Evolutionary conservation across 1,284 basidiomycete species (phyloP).

Genomic region (Apiotrichum sp.): DNA sequence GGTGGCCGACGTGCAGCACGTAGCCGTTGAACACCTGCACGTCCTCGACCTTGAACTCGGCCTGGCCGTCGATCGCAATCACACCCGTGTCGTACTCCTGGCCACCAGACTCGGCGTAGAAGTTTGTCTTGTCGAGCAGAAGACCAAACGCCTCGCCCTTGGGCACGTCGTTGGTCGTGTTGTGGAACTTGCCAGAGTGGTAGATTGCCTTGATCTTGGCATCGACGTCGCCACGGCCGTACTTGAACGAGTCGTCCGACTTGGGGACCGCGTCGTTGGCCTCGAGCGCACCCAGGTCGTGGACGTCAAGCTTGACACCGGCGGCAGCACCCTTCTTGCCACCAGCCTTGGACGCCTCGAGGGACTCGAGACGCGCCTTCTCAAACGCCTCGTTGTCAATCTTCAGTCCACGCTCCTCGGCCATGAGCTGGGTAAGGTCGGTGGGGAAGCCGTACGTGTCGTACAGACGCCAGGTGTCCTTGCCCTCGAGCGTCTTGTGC

Average conservation of each 20-base stretch:
- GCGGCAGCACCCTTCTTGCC: slow-evolving; percentile 63
- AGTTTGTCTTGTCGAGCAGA: slow-evolving; percentile 88
- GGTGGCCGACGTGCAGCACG: slow-evolving; percentile 79
- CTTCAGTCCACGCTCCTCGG: slow-evolving; percentile 79
- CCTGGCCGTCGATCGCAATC: slow-evolving; percentile 83
- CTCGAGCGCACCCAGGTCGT: slow-evolving; percentile 85
- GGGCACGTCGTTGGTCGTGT: slow-evolving; percentile 62
- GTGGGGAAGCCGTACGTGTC: slow-evolving; percentile 99
- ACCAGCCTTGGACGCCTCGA: slow-evolving; percentile 80
- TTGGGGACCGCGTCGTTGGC: slow-evolving; percentile 75
- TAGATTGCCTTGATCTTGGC: slow-evolving; percentile 81
- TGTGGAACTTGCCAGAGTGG: slow-evolving; percentile 68
- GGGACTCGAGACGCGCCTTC: slow-evolving; percentile 77
- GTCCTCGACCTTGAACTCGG: slow-evolving; percentile 89
- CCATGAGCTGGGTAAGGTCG: slow-evolving; percentile 95
- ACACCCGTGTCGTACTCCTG: slow-evolving; percentile 96
- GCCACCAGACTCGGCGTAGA: slow-evolving; percentile 96
- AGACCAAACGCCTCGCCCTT: slow-evolving; percentile 67
- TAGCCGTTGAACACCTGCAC: slow-evolving; percentile 83
- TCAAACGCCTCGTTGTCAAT: slow-evolving; percentile 89
- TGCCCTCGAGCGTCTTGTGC: slow-evolving; percentile 67
- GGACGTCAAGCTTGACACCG: slow-evolving; percentile 86
- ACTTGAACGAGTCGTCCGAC: slow-evolving; percentile 90
- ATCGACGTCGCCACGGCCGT: slow-evolving; percentile 71
- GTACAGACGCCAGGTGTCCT: slow-evolving; percentile 95